Evolutionary conservation across 2,329 filamentous ascomycete species (phyloP), one percentile per base, ranked within the genome.

Genomic region (Cercospora zeae-maydis): DNA sequence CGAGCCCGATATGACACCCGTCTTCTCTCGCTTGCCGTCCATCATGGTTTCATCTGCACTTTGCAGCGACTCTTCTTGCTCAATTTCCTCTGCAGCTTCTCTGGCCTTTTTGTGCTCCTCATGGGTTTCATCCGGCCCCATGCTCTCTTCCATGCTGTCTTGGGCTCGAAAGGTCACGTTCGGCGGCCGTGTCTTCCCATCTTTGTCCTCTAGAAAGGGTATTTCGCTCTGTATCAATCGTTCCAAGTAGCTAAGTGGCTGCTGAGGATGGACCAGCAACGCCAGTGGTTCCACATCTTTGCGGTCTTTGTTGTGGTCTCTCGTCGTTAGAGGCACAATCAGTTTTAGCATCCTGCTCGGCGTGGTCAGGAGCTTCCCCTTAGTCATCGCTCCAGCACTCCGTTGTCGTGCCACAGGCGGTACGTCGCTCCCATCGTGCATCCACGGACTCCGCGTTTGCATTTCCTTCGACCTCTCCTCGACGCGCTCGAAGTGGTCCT

Each of bases 231-330:
- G 93, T 52, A 97, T 93, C 2, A 97, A 80, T 8, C 91, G 86
- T 75, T 96, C 91, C 45, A 96, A 86, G 75, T 96, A 96, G 8
- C 91, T 96, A 2, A 97, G 82, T 0, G 93, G 93, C 73, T 97
- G 93, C 66, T 96, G 91, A 0, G 93, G 92, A 70, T 96, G 93
- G 0, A 96, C 84, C 1, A 96, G 85, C 0, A 96, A 83, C 0
- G 92, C 92, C 11, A 96, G 81, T 0, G 92, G 92, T 69, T 96
- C 90, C n/a, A 93, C 86, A 53, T 87, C 83, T 75, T 89, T 88
- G 61, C 86, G 81, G 65, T 87, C 84, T 1, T 78, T 77, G 66
- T 85, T 83, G 31, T 81, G 80, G 61, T 88, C 86, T 51, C 81
- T 77, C 0, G 84, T 88, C 0, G 85, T 86, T 27, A 96, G 81